Conservation (phyloP, 371 early-diverging fungal genomes). For the Thermomucor indicae-seudaticae region DNA sequence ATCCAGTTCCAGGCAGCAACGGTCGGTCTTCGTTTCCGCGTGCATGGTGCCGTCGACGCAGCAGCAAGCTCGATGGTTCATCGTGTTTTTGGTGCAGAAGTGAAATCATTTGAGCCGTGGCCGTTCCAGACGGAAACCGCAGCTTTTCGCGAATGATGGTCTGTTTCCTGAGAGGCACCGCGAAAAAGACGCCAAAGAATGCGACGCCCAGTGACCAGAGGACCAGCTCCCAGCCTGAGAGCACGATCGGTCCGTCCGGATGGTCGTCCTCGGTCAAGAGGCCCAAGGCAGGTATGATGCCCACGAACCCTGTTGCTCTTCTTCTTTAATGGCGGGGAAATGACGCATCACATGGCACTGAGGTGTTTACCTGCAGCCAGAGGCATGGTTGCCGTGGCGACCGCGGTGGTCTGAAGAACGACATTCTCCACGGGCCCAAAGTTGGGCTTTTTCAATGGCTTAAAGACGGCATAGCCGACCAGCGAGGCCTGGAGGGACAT, state of each 20-base stretch:
- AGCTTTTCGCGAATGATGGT: slow-evolving; percentile 78
- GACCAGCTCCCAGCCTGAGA: slow-evolving; percentile 50
- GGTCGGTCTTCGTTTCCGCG: slow-evolving; percentile 9
- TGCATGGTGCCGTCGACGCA: too few species aligned
- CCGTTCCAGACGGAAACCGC: slow-evolving; percentile 83
- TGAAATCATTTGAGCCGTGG: slow-evolving; percentile 84
- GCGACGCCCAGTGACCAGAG: slow-evolving; percentile 81
- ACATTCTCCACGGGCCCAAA: slow-evolving; percentile 82
- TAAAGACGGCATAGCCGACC: slow-evolving; percentile 74
- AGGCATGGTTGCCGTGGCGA: slow-evolving; percentile 86
- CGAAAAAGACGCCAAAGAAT: slow-evolving; percentile 90
- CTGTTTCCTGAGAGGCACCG: slow-evolving; percentile 77
- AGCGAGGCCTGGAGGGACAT: slow-evolving; percentile 83
- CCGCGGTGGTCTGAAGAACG: slow-evolving; percentile 76
- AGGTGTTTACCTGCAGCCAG: slow-evolving; percentile 57
- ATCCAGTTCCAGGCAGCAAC: background rate
- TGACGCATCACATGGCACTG: background rate
- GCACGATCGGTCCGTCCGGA: slow-evolving; percentile 40
- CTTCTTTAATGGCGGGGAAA: too few species aligned
- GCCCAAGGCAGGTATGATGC: slow-evolving; percentile 72
- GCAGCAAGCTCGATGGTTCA: background rate
- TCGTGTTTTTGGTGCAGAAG: slow-evolving; percentile 56
- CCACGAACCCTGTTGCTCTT: slow-evolving; percentile 60
- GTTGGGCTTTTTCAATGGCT: slow-evolving; percentile 49
- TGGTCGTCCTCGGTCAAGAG: slow-evolving; percentile 57